Evolutionary conservation across 345 rosid genomes (phyloP).

Genomic region (Populus alba): DNA sequence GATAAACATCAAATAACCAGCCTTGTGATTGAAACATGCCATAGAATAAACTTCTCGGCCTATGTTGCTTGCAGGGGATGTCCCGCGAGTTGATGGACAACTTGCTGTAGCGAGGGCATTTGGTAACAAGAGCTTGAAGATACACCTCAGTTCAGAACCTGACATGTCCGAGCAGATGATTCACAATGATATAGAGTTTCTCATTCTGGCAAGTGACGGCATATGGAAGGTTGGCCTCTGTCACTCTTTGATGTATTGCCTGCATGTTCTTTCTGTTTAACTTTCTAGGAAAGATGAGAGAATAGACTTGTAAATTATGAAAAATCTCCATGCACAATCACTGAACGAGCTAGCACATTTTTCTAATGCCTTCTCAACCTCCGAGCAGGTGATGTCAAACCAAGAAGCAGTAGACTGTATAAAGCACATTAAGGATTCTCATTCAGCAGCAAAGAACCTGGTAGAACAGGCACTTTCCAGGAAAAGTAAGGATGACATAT

Average conservation of each 20-base stretch:
- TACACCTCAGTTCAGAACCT: conserved; percentile 87
- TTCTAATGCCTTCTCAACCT: background rate
- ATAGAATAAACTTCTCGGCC: background rate
- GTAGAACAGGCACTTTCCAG: conserved; percentile 59
- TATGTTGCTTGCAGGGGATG: conserved; percentile 58
- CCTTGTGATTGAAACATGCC: background rate
- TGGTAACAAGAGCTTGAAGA: conserved; percentile 78
- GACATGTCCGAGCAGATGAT: conserved; percentile 42
- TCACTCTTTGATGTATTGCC: background rate
- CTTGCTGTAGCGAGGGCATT: conserved; percentile 91
- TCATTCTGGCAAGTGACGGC: conserved; percentile 88
- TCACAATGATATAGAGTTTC: conserved; percentile 45
- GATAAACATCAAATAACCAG: background rate
- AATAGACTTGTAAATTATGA: background rate
- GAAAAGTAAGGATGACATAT: conserved; percentile 89
- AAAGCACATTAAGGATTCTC: conserved; percentile 61
- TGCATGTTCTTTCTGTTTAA: background rate
- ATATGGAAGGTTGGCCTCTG: conserved; percentile 67
- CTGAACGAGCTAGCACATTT: background rate
- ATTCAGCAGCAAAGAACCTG: conserved; percentile 62
- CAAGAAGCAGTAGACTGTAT: conserved; percentile 66
- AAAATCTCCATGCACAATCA: background rate
- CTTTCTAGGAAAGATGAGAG: background rate
- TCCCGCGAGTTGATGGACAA: conserved; percentile 88
- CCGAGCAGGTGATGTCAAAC: conserved; percentile 67